Percentiles rank a stretch among this genome's conserved stretches.
These are phyloP conservation scores for Clohesyomyces aquaticus DNA, from an alignment of 495 filamentous ascomycete species.

Conservation along the genomic window DNA sequence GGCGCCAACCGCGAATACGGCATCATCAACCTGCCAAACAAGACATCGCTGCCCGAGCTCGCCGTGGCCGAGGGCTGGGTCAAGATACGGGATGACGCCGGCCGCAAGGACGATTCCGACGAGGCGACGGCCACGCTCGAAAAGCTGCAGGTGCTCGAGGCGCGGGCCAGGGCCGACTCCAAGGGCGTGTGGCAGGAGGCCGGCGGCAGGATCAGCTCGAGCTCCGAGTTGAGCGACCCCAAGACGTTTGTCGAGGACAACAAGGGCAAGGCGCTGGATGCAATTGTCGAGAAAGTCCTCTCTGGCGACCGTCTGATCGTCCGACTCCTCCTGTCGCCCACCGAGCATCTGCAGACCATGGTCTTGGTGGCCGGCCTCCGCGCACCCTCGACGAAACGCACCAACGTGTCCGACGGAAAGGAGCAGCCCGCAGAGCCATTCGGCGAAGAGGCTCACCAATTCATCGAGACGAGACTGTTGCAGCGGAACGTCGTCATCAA, in stretches of 20 bases:
- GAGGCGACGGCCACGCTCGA: constrained; percentile 71
- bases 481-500: constrained; percentile 83
- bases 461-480: constrained; percentile 79
- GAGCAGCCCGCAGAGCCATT: constrained; percentile 83
- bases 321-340: constrained; percentile 74
- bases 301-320: constrained; percentile 86
- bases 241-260: constrained; percentile 72
- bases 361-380: constrained; percentile 88
- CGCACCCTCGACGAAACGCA: constrained; percentile 81
- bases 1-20: constrained; percentile 86
- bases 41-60: constrained; percentile 69
- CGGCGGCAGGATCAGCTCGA: constrained; percentile 68
- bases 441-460: constrained; percentile 82
- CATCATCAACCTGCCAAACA: constrained; percentile 67
- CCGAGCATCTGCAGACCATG: constrained; percentile 81
- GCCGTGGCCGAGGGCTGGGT: constrained; percentile 84
- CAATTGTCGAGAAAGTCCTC: constrained; percentile 83
- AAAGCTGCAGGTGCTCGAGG: constrained; percentile 74
- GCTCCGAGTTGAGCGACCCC: constrained; percentile 74
- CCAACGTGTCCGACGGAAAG: constrained; percentile 71
- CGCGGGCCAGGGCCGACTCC: constrained; percentile 72
- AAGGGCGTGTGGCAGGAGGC: constrained; percentile 74
- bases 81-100: constrained; percentile 89
- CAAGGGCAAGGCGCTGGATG: constrained; percentile 78
- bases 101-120: constrained; percentile 80